phyloP scores from a whole-genome alignment of 2,329 filamentous ascomycete genomes.

The Salinomyces thailandicus region DNA sequence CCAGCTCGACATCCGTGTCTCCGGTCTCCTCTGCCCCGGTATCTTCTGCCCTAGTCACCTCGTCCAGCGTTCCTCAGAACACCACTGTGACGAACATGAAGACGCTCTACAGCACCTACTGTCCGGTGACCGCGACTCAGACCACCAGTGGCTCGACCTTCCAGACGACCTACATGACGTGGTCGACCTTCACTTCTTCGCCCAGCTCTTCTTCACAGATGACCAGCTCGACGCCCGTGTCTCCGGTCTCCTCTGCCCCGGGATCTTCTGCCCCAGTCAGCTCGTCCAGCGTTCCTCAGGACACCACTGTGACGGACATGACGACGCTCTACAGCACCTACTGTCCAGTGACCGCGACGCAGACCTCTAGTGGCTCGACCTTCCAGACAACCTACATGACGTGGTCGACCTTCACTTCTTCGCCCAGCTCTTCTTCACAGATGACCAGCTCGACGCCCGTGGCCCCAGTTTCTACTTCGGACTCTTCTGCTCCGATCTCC shows the following conservation, averaged over 20 bases:
- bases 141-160: not conserved
- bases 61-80: too few relatives aligned
- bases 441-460: not conserved
- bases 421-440: too few relatives aligned
- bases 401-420: conserved; percentile 7
- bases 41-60: not conserved
- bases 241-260: not conserved
- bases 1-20: not conserved
- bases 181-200: conserved; percentile 10
- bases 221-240: not conserved
- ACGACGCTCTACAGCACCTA: not conserved
- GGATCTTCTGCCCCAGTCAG: not conserved
- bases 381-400: conserved; percentile 5
- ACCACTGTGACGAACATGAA: not conserved
- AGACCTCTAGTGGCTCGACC: not conserved
- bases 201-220: too few relatives aligned
- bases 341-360: not conserved
- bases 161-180: conserved; percentile 5
- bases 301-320: not conserved
- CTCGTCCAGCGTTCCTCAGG: too few relatives aligned
- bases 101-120: not conserved
- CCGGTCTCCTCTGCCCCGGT: not conserved
- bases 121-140: not conserved
- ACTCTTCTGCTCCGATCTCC: too few relatives aligned
- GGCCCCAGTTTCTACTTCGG: too few relatives aligned